These are phyloP conservation scores for Hyaloperonospora brassicae DNA, from an alignment of 352 stramenopile genomes.

Conservation along the genomic window DNA sequence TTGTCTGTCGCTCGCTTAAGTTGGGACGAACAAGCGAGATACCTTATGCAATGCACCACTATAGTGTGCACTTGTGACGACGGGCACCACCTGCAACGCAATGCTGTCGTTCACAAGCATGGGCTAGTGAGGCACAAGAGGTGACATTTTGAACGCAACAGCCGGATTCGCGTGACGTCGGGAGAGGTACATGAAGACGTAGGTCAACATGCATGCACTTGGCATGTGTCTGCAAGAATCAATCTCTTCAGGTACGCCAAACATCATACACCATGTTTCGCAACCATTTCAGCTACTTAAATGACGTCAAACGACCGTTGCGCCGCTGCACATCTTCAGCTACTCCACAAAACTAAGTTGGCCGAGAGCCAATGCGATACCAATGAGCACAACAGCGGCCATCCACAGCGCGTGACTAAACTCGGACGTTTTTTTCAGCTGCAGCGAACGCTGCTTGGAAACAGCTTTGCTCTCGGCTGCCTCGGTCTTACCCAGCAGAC, in stretches of 20 bases:
- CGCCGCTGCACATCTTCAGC: not conserved
- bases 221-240: constrained; percentile 77
- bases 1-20: too few relatives aligned
- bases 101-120: constrained; percentile 63
- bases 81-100: constrained; percentile 42
- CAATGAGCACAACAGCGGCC: constrained; percentile 33
- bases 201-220: constrained; percentile 34
- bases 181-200: constrained; percentile 71
- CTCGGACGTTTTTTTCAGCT: constrained; percentile 11
- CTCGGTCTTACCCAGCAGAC: constrained; percentile 37
- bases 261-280: too few relatives aligned
- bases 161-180: constrained; percentile 63
- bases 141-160: constrained; percentile 73
- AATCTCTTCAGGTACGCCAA: constrained; percentile 74
- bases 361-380: constrained; percentile 26
- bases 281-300: constrained; percentile 5
- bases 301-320: constrained; percentile 15
- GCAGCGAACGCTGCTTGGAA: constrained; percentile 4
- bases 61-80: constrained; percentile 31
- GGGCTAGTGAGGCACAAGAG: constrained; percentile 49
- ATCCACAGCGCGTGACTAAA: constrained; percentile 28
- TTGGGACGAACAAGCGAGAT: constrained; percentile 43
- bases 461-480: not conserved
- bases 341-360: constrained; percentile 32
- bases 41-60: constrained; percentile 18